Conservation (phyloP, 805 yeast species). For the Maudiozyma saulgeensis region DNA sequence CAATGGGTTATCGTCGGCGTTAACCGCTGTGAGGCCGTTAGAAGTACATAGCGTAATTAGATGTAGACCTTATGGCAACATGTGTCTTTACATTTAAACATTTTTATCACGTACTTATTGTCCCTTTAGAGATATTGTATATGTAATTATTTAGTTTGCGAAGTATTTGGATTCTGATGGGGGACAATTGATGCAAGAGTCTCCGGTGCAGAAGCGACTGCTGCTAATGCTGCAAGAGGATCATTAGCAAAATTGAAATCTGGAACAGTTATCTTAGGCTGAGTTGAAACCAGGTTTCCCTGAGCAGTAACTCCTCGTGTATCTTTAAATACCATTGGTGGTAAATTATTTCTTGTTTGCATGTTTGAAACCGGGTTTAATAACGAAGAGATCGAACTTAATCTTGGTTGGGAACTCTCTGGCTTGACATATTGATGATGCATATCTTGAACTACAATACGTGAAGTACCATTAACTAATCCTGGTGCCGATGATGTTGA, state of each 20-base stretch:
- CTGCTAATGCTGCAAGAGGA: constrained; percentile 31
- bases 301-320: background rate
- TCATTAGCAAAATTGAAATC: constrained; percentile 24
- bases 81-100: too few relatives aligned
- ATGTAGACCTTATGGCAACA: too few relatives aligned
- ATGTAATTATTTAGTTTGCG: background rate
- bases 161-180: background rate
- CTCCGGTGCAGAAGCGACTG: constrained; percentile 30
- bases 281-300: background rate
- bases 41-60: too few relatives aligned
- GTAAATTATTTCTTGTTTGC: background rate
- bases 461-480: background rate
- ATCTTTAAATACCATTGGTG: background rate
- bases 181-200: constrained; percentile 11
- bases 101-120: too few relatives aligned
- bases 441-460: constrained; percentile 3
- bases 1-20: too few relatives aligned
- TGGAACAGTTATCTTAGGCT: background rate
- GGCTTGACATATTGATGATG: background rate
- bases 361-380: constrained; percentile 8
- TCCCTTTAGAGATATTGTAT: too few relatives aligned
- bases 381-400: constrained; percentile 10
- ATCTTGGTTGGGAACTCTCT: constrained; percentile 3
- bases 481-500: background rate
- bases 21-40: too few relatives aligned